phyloP scores from a whole-genome alignment of 176 grass and related monocot species.

The Ampelocalamus luodianensis region DNA sequence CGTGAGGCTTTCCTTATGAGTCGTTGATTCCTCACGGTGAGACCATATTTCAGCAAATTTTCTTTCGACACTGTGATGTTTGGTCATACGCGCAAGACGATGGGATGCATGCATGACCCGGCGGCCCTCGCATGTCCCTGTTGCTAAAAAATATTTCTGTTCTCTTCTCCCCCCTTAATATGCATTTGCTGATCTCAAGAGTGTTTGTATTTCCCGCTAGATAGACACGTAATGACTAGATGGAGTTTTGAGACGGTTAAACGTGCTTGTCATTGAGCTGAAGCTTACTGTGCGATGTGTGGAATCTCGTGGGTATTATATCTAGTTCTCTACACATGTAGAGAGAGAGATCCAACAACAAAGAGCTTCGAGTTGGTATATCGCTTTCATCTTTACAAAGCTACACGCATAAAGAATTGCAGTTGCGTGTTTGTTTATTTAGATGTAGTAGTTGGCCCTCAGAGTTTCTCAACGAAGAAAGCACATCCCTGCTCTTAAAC shows the following conservation, averaged over 20 bases:
- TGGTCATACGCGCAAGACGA: not conserved
- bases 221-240: not conserved
- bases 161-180: not conserved
- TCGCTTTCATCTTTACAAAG: slow-evolving; percentile 34
- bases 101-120: not conserved
- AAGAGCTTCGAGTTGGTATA: not conserved
- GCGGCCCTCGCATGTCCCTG: not conserved
- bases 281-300: not conserved
- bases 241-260: not conserved
- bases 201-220: not conserved
- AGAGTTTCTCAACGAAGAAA: slow-evolving; percentile 8
- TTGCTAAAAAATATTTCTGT: not conserved
- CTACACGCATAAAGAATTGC: not conserved
- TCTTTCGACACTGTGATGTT: not conserved
- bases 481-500: not conserved
- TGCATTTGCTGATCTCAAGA: not conserved
- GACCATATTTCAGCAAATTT: too few relatives aligned
- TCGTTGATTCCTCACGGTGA: too few relatives aligned
- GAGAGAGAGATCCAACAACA: not conserved
- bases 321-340: not conserved
- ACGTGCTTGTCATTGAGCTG: not conserved
- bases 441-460: not conserved
- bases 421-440: not conserved
- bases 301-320: not conserved
- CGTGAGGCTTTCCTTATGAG: too few relatives aligned